Percentiles rank a stretch among this genome's conserved stretches.
Evolutionary conservation across 768 basidiomycete species (phyloP).

Genomic region (Pilatotrama ljubarskyi): DNA sequence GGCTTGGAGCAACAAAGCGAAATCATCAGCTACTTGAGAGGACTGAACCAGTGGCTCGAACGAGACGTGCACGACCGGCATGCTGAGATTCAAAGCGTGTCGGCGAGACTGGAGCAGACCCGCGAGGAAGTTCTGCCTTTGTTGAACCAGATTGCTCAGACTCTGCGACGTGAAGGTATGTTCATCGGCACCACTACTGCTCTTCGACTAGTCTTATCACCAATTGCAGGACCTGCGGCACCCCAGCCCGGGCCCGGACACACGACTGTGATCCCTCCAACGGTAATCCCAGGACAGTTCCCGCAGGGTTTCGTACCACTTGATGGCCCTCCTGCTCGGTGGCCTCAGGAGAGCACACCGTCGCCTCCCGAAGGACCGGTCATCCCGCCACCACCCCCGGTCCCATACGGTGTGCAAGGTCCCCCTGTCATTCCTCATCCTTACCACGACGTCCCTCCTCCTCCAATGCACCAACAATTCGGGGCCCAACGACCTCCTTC

Average conservation of each 20-base stretch:
- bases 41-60: slow-evolving; percentile 76
- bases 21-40: slow-evolving; percentile 76
- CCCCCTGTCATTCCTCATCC: slow-evolving; percentile 16
- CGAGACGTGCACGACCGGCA: slow-evolving; percentile 80
- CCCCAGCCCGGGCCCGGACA: not conserved
- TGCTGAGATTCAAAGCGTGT: slow-evolving; percentile 65
- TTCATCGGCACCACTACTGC: not conserved
- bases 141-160: slow-evolving; percentile 11
- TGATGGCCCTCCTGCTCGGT: not conserved
- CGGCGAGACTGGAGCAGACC: slow-evolving; percentile 57
- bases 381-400: slow-evolving; percentile 7
- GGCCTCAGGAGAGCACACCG: slow-evolving; percentile 7
- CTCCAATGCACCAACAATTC: not conserved
- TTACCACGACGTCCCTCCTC: not conserved
- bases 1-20: slow-evolving; percentile 80
- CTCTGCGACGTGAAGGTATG: slow-evolving; percentile 18
- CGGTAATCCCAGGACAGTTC: not conserved
- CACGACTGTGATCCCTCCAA: slow-evolving; percentile 6
- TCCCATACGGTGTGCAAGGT: not conserved
- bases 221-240: not conserved
- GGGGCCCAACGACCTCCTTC: not conserved
- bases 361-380: not conserved
- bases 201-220: not conserved
- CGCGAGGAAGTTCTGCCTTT: slow-evolving; percentile 28
- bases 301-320: slow-evolving; percentile 13